phyloP scores from a whole-genome alignment of 331 rosid genomes.

The Quercus lobata region DNA sequence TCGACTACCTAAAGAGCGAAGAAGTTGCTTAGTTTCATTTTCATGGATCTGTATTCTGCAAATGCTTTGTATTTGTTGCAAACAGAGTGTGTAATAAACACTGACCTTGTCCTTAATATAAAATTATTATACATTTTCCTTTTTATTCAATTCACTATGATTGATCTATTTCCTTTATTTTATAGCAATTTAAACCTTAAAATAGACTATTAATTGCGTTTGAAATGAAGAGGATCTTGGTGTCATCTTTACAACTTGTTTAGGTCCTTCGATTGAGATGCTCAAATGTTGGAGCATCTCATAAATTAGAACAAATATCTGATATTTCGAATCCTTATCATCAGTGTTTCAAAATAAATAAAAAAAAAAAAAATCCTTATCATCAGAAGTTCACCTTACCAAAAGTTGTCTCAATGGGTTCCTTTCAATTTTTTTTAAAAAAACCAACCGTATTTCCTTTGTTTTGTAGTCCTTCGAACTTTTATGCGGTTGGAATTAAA shows the following conservation, averaged over 20 bases:
- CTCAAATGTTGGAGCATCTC: background rate
- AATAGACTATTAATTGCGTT: too few relatives aligned
- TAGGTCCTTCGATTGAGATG: slow-evolving; percentile 18
- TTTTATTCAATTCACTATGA: too few relatives aligned
- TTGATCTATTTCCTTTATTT: too few relatives aligned
- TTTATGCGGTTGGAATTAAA: background rate
- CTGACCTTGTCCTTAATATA: background rate
- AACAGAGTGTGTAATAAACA: background rate
- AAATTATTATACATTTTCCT: too few relatives aligned
- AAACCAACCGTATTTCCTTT: background rate
- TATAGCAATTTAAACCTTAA: too few relatives aligned
- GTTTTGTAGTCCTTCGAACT: background rate
- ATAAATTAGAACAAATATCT: background rate
- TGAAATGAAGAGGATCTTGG: background rate
- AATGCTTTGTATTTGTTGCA: too few relatives aligned
- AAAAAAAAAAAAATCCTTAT: background rate
- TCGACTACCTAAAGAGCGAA: background rate
- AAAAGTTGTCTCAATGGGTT: background rate
- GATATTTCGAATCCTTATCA: slow-evolving; percentile 7
- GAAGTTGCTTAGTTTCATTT: background rate
- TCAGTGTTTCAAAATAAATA: background rate
- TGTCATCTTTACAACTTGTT: slow-evolving; percentile 9
- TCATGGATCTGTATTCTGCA: too few relatives aligned
- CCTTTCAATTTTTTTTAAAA: too few relatives aligned
- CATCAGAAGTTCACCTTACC: background rate